These are phyloP conservation scores for Pinus tabuliformis DNA, from an alignment of 75 land plant species.

Conservation along the genomic window DNA sequence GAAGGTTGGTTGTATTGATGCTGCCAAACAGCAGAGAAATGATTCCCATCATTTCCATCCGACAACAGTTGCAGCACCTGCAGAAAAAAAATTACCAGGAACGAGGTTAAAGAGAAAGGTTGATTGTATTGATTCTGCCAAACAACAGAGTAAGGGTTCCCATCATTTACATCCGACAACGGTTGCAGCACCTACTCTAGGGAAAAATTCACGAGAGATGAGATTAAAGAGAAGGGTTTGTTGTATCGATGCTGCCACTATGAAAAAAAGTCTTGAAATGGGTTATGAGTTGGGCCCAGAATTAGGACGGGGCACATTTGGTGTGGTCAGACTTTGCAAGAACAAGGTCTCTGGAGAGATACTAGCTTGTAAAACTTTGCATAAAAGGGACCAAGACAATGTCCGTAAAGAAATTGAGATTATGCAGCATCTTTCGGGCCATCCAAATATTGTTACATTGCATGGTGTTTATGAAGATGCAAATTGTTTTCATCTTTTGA, in stretches of 20 bases:
- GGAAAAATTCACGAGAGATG: conserved; percentile 28
- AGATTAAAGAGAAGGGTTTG: conserved; percentile 59
- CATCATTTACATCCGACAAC: conserved; percentile 13
- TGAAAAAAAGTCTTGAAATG: conserved; percentile 35
- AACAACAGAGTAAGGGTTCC: neutral
- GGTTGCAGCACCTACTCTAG: conserved; percentile 30
- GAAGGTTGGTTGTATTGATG: too few species aligned
- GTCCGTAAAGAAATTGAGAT: conserved; percentile 85
- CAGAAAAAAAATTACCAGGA: too few species aligned
- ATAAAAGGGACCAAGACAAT: conserved; percentile 57
- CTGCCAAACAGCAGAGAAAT: neutral
- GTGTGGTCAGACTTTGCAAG: conserved; percentile 53
- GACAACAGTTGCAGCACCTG: too few species aligned
- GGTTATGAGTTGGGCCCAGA: conserved; percentile 35
- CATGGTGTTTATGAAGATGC: conserved; percentile 74
- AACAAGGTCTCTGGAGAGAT: conserved; percentile 38
- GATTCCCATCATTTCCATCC: too few species aligned
- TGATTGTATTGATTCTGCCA: too few species aligned
- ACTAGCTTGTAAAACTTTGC: conserved; percentile 77
- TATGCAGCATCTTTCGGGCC: conserved; percentile 70
- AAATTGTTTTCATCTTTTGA: conserved; percentile 71
- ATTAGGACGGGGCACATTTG: conserved; percentile 76
- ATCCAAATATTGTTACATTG: conserved; percentile 54
- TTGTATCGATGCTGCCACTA: conserved; percentile 42
- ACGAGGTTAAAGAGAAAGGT: too few species aligned